These are phyloP conservation scores for Pestalotiopsis sp. DNA, from an alignment of 2,329 filamentous ascomycete genomes.

Conservation along the genomic window DNA sequence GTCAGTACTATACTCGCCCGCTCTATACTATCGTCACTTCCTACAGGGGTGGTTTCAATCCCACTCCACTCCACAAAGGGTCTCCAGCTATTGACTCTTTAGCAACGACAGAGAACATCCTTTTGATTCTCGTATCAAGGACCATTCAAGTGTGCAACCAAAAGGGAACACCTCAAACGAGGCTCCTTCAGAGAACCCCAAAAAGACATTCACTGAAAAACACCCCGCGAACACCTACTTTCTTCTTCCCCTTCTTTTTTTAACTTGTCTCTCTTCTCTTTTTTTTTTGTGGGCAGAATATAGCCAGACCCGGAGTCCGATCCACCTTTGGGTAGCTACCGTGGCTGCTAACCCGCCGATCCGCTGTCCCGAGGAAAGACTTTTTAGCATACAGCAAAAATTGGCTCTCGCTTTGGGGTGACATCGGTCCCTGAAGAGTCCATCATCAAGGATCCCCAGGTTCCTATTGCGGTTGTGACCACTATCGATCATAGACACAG, in stretches of 20 bases:
- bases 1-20: not conserved
- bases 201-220: not conserved
- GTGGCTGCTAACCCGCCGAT: not conserved
- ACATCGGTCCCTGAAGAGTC: slow-evolving; percentile 3
- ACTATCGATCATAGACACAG: slow-evolving; percentile 1
- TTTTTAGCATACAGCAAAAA: not conserved
- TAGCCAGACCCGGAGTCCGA: slow-evolving; percentile 1
- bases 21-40: not conserved
- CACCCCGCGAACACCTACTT: not conserved
- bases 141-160: not conserved
- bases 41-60: not conserved
- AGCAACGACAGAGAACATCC: not conserved
- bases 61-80: not conserved
- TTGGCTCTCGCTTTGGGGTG: not conserved
- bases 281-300: slow-evolving; percentile 5
- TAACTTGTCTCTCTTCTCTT: not conserved
- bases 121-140: not conserved
- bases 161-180: not conserved
- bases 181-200: not conserved
- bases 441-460: slow-evolving; percentile 9
- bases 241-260: not conserved
- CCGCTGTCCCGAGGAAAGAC: not conserved
- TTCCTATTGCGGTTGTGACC: not conserved
- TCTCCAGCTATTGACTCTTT: not conserved
- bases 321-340: slow-evolving; percentile 14